Percentiles rank a stretch among this genome's conserved stretches.
phyloP scores from a whole-genome alignment of 2,329 filamentous ascomycete genomes.

The Biscogniauxia marginata region DNA sequence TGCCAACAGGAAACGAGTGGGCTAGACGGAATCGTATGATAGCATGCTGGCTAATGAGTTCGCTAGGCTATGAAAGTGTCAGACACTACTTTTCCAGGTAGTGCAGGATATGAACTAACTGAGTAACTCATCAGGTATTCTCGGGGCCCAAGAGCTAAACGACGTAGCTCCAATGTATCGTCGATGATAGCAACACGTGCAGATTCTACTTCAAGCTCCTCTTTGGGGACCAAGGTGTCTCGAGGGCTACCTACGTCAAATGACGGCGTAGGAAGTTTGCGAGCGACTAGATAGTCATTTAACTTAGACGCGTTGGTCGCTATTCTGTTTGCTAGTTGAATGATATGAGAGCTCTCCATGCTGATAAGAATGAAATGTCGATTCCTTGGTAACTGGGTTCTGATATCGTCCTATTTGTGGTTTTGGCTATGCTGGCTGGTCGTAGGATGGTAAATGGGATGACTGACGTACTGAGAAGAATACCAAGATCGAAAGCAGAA shows the following conservation, averaged over 20 bases:
- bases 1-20: conserved; percentile 22
- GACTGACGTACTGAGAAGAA: no score
- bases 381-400: no score
- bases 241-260: conserved; percentile 20
- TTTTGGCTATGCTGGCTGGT: no score
- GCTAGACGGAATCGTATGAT: conserved; percentile 22
- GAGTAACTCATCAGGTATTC: conserved; percentile 24
- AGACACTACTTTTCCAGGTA: not conserved
- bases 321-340: conserved; percentile 13
- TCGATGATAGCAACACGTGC: conserved; percentile 21
- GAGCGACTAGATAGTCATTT: conserved; percentile 9
- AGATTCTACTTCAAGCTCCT: conserved; percentile 10
- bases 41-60: conserved; percentile 26
- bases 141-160: conserved; percentile 20
- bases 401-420: no score
- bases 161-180: conserved; percentile 21
- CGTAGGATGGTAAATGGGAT: no score
- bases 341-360: conserved; percentile 16
- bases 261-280: conserved; percentile 14
- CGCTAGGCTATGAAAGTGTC: conserved; percentile 18
- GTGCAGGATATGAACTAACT: not conserved
- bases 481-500: no score
- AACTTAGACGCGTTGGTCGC: conserved; percentile 10
- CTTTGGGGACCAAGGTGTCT: conserved; percentile 12
- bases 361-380: not conserved